Evolutionary conservation across 306 rosid genomes (phyloP), one percentile per base, ranked within the genome.

Genomic region (Cucurbita moschata): DNA sequence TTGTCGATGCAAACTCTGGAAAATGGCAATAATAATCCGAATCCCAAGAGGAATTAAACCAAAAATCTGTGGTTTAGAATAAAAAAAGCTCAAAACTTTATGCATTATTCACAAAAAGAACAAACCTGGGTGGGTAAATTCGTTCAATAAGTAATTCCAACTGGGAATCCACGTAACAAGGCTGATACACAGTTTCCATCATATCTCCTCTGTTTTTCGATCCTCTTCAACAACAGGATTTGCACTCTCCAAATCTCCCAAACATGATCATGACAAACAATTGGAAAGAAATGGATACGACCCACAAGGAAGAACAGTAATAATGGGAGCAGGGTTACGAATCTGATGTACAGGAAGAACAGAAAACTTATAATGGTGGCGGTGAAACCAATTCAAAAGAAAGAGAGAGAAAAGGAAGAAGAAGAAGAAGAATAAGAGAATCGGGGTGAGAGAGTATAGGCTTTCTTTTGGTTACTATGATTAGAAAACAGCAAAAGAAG

Each of bases 1-100:
- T 94, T 94, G 72, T 94, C 99, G 35, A 94, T 80, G 61, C 92
- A 87, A 79, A 94, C 88, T 83, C 99, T 94, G 92, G 73, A 64
- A 64, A 64, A 64, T 16, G 69, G 69, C 10, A 58, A 58, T 11
- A 11, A 14, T 6, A 76, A 62, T 13, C 76, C 39, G 39, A 61
- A 57, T 72, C 26, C 46, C 60, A 49, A 85, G 12, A 67, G 11
- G 19, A 44, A 12, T 67, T 46, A 67, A 44, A 67, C 42, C 73
- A 12, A 67, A 44, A 6, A 66, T 19, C 8, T 19, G 55, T 11
- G 11, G 11, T 4, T 67, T 5, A 67, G 47, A 0, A 44, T 10
- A 37, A 11, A 6, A 49, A 66, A 73, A n/a, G 51, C 51, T 11
- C 3, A 9, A 9, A 47, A 10, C 15, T 47, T 47, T 2, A 47